phyloP scores from a whole-genome alignment of 805 yeast genomes.

The Yarrowia sp. region DNA sequence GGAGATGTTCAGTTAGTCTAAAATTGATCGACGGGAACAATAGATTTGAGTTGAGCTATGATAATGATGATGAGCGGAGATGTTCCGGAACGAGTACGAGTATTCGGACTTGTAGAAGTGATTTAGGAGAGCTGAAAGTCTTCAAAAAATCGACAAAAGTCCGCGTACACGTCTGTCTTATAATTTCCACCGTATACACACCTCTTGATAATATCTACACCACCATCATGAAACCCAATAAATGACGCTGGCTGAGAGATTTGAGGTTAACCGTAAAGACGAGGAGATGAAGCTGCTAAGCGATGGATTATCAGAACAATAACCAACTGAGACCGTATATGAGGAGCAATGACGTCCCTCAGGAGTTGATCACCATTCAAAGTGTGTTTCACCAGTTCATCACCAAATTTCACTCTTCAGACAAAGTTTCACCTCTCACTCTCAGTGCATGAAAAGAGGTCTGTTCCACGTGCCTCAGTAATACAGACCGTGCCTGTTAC shows the following conservation, averaged over 20 bases:
- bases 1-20: neutral
- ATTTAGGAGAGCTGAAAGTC: no score
- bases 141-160: no score
- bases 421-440: neutral
- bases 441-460: constrained; percentile 12
- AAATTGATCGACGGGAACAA: constrained; percentile 8
- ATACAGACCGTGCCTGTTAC: constrained; percentile 19
- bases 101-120: no score
- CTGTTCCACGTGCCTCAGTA: constrained; percentile 14
- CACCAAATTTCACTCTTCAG: neutral
- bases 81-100: no score
- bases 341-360: no score
- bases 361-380: no score
- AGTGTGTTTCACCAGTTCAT: no score
- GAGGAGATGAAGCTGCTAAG: neutral
- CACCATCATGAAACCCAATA: constrained; percentile 2
- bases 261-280: constrained; percentile 14
- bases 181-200: no score
- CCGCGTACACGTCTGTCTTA: no score
- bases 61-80: no score
- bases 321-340: neutral
- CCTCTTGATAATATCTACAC: no score
- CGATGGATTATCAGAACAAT: neutral
- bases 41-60: neutral
- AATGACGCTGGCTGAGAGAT: constrained; percentile 21